Conservation (phyloP, 2,329 filamentous ascomycete species). For the Sclerotinia sclerotiorum region DNA sequence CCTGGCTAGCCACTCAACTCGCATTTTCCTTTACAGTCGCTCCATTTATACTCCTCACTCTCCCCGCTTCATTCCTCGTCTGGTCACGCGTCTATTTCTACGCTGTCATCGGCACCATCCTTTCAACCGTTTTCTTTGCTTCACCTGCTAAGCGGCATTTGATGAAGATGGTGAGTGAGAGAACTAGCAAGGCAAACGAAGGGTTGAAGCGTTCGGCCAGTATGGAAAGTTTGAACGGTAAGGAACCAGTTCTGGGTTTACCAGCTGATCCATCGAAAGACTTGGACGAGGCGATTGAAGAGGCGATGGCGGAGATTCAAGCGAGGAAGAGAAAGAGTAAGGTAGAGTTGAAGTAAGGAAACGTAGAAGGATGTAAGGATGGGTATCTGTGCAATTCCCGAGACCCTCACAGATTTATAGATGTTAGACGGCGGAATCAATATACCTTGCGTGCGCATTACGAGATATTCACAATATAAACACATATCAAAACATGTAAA, state of each 20-base stretch:
- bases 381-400: constrained; percentile 95
- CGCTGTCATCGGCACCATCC: constrained; percentile 64
- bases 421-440: neutral
- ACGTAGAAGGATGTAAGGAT: constrained; percentile 79
- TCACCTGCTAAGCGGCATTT: constrained; percentile 70
- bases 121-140: constrained; percentile 72
- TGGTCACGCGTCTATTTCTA: constrained; percentile 94
- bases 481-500: neutral
- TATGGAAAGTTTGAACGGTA: constrained; percentile 55
- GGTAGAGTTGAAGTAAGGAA: constrained; percentile 43
- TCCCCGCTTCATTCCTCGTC: constrained; percentile 67
- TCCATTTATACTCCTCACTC: constrained; percentile 80
- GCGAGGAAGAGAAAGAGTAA: constrained; percentile 33
- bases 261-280: constrained; percentile 73
- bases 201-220: constrained; percentile 52
- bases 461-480: neutral
- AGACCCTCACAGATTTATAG: constrained; percentile 48
- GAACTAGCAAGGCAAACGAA: constrained; percentile 46
- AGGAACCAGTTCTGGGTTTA: constrained; percentile 71
- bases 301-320: constrained; percentile 53
- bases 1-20: constrained; percentile 74
- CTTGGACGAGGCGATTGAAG: constrained; percentile 59
- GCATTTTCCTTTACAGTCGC: constrained; percentile 78
- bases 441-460: neutral
- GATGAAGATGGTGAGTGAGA: constrained; percentile 57